phyloP scores from a whole-genome alignment of 345 rosid species.

The Nasturtium officinale region DNA sequence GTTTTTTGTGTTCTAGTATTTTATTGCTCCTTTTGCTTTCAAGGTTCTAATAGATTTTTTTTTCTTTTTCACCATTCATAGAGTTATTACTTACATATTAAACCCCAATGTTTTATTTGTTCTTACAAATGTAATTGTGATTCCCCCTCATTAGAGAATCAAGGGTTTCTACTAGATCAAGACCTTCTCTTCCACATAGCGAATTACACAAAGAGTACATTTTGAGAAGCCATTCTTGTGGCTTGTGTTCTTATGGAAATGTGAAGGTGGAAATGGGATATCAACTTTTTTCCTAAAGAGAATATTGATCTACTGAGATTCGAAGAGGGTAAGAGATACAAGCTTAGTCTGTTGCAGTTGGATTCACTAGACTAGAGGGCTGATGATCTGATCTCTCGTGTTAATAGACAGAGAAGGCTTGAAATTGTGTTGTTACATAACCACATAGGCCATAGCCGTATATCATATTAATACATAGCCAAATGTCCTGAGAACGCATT shows the following conservation, averaged over 20 bases:
- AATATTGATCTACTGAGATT: background rate
- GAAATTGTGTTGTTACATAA: constrained; percentile 45
- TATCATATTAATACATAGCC: background rate
- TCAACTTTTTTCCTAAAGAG: background rate
- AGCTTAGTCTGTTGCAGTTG: constrained; percentile 38
- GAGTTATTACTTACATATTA: constrained; percentile 31
- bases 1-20: constrained; percentile 45
- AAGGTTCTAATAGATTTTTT: constrained; percentile 39
- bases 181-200: constrained; percentile 34
- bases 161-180: constrained; percentile 48
- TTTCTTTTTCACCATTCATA: constrained; percentile 43
- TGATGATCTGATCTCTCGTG: constrained; percentile 68
- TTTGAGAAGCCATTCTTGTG: constrained; percentile 34
- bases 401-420: constrained; percentile 57
- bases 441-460: background rate
- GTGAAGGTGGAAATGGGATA: constrained; percentile 11
- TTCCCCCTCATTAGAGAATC: constrained; percentile 55
- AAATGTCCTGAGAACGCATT: background rate
- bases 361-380: constrained; percentile 69
- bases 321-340: constrained; percentile 19
- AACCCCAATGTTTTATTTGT: constrained; percentile 53
- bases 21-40: constrained; percentile 51
- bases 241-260: constrained; percentile 8
- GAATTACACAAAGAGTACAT: constrained; percentile 47
- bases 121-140: constrained; percentile 59